Percentiles rank a stretch among this genome's conserved stretches.
Conservation (phyloP, 2,329 filamentous ascomycete genomes). For the Lomentospora prolificans region DNA sequence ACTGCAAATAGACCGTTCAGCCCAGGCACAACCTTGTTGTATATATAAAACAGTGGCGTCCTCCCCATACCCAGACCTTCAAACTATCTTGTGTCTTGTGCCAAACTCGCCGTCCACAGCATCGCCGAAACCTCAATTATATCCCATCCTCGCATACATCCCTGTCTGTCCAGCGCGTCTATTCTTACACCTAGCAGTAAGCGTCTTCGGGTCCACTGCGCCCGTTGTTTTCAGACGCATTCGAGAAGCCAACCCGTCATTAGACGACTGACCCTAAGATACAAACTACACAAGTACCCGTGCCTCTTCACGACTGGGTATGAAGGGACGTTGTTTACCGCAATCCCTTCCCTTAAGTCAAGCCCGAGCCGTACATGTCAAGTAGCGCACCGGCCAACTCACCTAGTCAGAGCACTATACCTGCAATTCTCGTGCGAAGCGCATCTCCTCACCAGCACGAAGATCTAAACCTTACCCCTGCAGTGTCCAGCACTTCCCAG, state of each 20-base stretch:
- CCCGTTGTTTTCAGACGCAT: no score
- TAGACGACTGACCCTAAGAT: neutral
- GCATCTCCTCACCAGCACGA: slow-evolving; percentile 1
- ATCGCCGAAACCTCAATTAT: no score
- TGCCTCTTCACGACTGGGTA: neutral
- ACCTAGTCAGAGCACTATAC: neutral
- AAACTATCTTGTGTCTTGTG: no score
- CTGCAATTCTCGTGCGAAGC: slow-evolving; percentile 3
- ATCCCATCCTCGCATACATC: no score
- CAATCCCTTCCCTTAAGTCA: neutral
- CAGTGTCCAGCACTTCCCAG: neutral
- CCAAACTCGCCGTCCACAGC: no score
- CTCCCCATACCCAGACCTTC: neutral
- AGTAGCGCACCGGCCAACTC: neutral
- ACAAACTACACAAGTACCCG: neutral
- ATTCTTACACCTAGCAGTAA: no score
- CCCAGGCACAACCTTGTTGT: neutral
- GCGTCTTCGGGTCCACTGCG: no score
- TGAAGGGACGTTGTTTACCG: neutral
- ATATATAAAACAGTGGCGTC: neutral
- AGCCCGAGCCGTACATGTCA: slow-evolving; percentile 1
- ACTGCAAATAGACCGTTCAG: neutral
- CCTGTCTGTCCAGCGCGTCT: no score
- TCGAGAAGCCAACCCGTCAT: neutral
- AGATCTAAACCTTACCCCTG: no score